These are phyloP conservation scores for Pythium pyrilobum DNA, from an alignment of 352 stramenopile species.

Conservation along the genomic window DNA sequence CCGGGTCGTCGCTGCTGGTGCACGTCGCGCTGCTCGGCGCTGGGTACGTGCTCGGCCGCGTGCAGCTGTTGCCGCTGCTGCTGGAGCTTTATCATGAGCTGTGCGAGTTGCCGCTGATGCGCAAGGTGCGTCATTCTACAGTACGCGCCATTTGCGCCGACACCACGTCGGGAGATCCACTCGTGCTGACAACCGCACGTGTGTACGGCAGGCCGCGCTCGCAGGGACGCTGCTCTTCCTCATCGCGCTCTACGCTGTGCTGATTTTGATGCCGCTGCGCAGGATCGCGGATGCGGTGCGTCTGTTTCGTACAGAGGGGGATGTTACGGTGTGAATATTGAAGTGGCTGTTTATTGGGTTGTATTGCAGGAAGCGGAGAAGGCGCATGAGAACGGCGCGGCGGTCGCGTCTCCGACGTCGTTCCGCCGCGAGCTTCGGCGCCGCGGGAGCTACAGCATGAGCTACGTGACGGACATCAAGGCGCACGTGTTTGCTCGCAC, in stretches of 20 bases:
- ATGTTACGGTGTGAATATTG: conserved; percentile 2
- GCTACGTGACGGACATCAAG: conserved; percentile 86
- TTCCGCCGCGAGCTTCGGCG: conserved; percentile 80
- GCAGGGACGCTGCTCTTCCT: conserved; percentile 32
- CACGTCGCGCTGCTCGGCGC: conserved; percentile 53
- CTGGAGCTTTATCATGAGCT: conserved; percentile 47
- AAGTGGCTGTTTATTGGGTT: not conserved
- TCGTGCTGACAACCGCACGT: too few relatives aligned
- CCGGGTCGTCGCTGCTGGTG: conserved; percentile 52
- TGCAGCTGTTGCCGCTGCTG: conserved; percentile 43
- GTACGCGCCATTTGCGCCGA: too few relatives aligned
- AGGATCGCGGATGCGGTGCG: conserved; percentile 40
- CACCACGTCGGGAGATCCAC: too few relatives aligned
- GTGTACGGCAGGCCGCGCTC: conserved; percentile 27
- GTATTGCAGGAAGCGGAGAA: conserved; percentile 23
- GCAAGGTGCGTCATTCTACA: conserved; percentile 47
- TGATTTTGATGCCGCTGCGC: conserved; percentile 48
- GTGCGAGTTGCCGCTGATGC: conserved; percentile 24
- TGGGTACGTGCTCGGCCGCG: conserved; percentile 58
- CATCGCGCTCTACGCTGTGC: conserved; percentile 42
- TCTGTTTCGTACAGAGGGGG: too few relatives aligned
- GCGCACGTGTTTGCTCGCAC: conserved; percentile 72
- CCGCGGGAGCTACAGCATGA: conserved; percentile 84
- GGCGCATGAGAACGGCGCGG: conserved; percentile 3
- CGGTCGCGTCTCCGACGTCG: conserved; percentile 36